Conservation (phyloP, 2,329 filamentous ascomycete genomes). For the Colletotrichum orbiculare region DNA sequence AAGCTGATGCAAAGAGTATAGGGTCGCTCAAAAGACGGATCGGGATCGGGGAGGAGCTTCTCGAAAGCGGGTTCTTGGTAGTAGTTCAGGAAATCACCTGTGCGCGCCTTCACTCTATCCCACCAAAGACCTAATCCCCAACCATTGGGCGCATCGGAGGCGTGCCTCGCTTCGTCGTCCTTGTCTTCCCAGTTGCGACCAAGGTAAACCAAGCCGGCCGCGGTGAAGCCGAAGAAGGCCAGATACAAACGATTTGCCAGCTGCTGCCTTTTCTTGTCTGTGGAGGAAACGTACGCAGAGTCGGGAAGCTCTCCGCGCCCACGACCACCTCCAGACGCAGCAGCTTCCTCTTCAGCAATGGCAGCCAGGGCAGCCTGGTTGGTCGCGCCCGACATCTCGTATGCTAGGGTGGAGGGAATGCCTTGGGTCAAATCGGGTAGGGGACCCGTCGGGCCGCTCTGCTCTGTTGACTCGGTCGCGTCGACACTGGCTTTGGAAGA, state of each 20-base stretch:
- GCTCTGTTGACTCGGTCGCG: constrained; percentile 29
- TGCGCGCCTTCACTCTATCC: constrained; percentile 80
- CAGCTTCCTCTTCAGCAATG: constrained; percentile 46
- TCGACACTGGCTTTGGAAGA: constrained; percentile 24
- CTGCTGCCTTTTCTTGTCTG: constrained; percentile 82
- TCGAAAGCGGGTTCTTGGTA: constrained; percentile 97
- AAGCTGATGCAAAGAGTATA: constrained; percentile 94
- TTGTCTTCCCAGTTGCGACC: constrained; percentile 90
- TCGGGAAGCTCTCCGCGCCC: constrained; percentile 76
- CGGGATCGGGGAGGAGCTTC: constrained; percentile 86
- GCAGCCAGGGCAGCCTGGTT: constrained; percentile 40
- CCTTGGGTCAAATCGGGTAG: constrained; percentile 94
- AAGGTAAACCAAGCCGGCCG: constrained; percentile 76
- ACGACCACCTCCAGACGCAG: constrained; percentile 59
- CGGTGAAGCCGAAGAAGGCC: constrained; percentile 64
- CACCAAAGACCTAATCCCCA: constrained; percentile 83
- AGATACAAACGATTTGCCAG: constrained; percentile 81
- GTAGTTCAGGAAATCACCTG: constrained; percentile 83
- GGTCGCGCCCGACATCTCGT: constrained; percentile 67
- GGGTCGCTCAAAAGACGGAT: constrained; percentile 83
- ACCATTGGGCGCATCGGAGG: constrained; percentile 77
- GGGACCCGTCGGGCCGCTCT: constrained; percentile 58
- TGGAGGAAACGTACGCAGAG: constrained; percentile 89
- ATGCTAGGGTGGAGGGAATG: constrained; percentile 89
- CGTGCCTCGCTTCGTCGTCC: constrained; percentile 76